Base-by-base conservation (phyloP, 768 basidiomycete genomes). In the Suillus spraguei region DNA sequence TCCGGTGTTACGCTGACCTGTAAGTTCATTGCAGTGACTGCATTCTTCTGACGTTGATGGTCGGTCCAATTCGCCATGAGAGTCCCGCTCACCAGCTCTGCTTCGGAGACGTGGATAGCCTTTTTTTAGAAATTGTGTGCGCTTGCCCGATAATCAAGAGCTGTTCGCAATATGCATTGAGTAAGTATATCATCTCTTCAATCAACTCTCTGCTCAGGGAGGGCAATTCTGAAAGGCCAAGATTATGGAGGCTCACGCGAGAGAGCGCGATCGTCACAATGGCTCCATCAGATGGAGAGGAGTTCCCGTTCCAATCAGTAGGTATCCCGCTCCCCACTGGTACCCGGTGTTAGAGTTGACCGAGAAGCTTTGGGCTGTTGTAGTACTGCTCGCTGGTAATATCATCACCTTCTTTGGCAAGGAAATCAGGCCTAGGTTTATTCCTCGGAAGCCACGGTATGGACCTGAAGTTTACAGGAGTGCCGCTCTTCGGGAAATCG, bases 341-440 rank as follows among this genome's bases (percentile, higher is more conserved):
- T 6, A 85, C 79, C 5, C 74, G 78, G 58, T 90, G 81, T 68
- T 83, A 91, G 13, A 92, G 80, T 60, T 76, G 73, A 3, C 90
- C 90, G 46, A 92, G 85, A 1, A 86, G 86, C 32, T 78, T 72
- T 1, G 68, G 11, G 68, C 89, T 90, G 54, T 66, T 42, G 67
- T 91, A 91, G 71, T 80, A 86, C 1, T 67, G 59, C 4, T 24
- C 41, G 0, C 59, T 5, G 11, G 24, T 49, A n/a, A 68, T 11
- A 38, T 76, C 72, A 0, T 47, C 69, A 0, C 82, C 87, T 72
- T 90, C 88, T 20, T 86, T 87, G 2, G 86, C 87, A 69, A 81
- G 78, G 87, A 88, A 90, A 70, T 90, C 88, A 10, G 88, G 89
- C 66, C 73, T 82, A 63, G n/a, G 44, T 60, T 53, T 67, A 68